A percentile compares a stretch with the other conserved stretches of the same genome.
phyloP scores from a whole-genome alignment of 306 rosid species.

The Cicer bijugum region DNA sequence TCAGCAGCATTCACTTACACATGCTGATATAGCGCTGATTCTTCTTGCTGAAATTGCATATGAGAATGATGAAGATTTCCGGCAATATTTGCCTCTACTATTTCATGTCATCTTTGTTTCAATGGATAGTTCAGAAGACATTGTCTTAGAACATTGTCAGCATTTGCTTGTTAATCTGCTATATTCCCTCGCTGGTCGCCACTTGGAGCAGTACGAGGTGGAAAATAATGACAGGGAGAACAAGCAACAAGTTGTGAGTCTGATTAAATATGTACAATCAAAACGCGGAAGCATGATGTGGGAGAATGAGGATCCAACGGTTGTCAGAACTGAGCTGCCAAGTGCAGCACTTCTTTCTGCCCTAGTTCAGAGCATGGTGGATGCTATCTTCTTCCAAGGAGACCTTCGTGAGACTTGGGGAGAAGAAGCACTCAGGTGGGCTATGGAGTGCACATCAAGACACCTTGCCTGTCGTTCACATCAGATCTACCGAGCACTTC shows the following conservation, averaged over 20 bases:
- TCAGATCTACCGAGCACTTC: slow-evolving; percentile 95
- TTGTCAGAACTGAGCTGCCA: slow-evolving; percentile 94
- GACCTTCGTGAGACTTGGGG: slow-evolving; percentile 99
- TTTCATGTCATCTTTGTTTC: slow-evolving; percentile 98
- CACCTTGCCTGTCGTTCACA: slow-evolving; percentile 99
- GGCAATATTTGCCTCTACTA: slow-evolving; percentile 95
- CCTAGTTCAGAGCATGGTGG: slow-evolving; percentile 98
- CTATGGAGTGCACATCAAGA: slow-evolving; percentile 99
- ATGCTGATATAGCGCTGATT: slow-evolving; percentile 96
- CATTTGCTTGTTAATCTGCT: slow-evolving; percentile 96
- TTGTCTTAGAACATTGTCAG: slow-evolving; percentile 97
- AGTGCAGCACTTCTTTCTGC: slow-evolving; percentile 99
- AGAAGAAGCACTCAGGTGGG: slow-evolving; percentile 96
- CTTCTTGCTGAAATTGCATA: slow-evolving; percentile 98
- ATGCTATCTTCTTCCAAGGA: slow-evolving; percentile 99
- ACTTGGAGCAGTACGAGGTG: slow-evolving; percentile 97
- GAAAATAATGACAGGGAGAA: slow-evolving; percentile 97
- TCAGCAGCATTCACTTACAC: slow-evolving; percentile 97
- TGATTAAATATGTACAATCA: slow-evolving; percentile 97
- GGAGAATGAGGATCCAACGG: slow-evolving; percentile 98
- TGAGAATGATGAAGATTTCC: slow-evolving; percentile 99
- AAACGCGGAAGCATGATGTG: slow-evolving; percentile 99
- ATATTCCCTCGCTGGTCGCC: slow-evolving; percentile 98
- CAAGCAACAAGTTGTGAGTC: slow-evolving; percentile 98
- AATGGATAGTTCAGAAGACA: slow-evolving; percentile 99